These are phyloP conservation scores for Penicillium sp. DNA, from an alignment of 2,329 filamentous ascomycete genomes.

Conservation along the genomic window DNA sequence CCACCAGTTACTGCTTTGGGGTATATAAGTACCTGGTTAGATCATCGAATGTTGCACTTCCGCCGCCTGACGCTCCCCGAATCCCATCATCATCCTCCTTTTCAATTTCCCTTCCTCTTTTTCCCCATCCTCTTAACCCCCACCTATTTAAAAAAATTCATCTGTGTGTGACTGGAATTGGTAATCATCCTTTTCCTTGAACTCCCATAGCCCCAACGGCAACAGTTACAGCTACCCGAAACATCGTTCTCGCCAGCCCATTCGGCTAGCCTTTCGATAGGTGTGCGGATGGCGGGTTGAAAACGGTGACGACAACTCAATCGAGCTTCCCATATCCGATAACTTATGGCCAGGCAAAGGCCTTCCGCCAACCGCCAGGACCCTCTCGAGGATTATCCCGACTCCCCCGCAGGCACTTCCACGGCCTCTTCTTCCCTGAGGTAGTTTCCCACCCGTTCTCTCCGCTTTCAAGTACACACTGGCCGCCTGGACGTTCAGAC, in stretches of 20 bases:
- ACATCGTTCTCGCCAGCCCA: constrained; percentile 9
- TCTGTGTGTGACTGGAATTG: neutral
- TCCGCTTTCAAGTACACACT: constrained; percentile 6
- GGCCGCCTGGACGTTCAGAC: neutral
- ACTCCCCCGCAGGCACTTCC: constrained; percentile 31
- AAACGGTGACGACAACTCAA: constrained; percentile 34
- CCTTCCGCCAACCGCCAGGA: constrained; percentile 46
- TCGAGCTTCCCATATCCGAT: constrained; percentile 34
- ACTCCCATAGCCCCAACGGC: constrained; percentile 5
- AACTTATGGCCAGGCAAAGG: constrained; percentile 51
- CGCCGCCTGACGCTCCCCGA: constrained; percentile 38
- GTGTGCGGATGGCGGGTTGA: constrained; percentile 46
- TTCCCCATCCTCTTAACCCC: constrained; percentile 6
- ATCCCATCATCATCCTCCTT: constrained; percentile 28
- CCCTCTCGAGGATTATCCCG: constrained; percentile 43
- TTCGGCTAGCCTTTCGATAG: constrained; percentile 22
- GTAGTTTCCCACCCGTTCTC: constrained; percentile 35
- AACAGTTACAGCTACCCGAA: constrained; percentile 5
- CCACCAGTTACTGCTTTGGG: too few species aligned
- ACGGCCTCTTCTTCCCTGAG: constrained; percentile 35
- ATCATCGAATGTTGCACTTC: constrained; percentile 35
- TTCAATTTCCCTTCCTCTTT: constrained; percentile 7
- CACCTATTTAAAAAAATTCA: neutral
- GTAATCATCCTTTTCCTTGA: neutral
- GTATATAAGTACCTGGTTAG: constrained; percentile 11